These are phyloP conservation scores for Sanghuangporus baumii DNA, from an alignment of 1,284 basidiomycete genomes.

Conservation along the genomic window DNA sequence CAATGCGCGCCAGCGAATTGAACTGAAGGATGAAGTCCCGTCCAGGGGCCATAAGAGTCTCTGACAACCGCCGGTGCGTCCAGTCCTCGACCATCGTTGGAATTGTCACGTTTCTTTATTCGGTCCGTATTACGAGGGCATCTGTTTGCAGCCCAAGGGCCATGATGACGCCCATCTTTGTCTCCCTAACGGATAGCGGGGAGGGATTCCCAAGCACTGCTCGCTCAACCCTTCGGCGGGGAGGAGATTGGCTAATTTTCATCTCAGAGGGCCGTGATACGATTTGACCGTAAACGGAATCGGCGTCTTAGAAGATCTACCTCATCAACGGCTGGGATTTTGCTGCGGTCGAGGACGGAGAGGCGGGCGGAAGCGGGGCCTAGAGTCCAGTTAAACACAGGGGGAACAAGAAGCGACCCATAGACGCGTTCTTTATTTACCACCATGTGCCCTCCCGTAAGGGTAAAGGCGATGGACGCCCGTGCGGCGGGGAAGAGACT, in stretches of 20 bases:
- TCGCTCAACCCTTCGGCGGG: too few species aligned
- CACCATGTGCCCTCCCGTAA: not conserved
- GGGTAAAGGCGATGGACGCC: not conserved
- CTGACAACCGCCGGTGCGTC: not conserved
- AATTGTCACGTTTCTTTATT: not conserved
- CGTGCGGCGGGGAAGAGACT: conserved; percentile 2
- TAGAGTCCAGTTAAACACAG: not conserved
- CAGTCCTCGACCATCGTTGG: not conserved
- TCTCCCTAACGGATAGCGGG: too few species aligned
- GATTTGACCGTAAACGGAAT: too few species aligned
- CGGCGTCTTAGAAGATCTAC: too few species aligned
- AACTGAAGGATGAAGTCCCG: conserved; percentile 18
- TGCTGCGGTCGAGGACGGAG: not conserved
- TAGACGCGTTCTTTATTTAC: not conserved
- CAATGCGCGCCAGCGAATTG: conserved; percentile 20
- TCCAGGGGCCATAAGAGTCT: not conserved
- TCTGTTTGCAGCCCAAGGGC: not conserved
- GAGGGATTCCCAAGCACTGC: too few species aligned
- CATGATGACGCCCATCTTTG: not conserved
- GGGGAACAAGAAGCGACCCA: too few species aligned
- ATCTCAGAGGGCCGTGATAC: too few species aligned
- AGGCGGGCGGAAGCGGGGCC: not conserved
- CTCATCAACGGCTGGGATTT: too few species aligned
- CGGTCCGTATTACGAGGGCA: not conserved
- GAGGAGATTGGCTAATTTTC: too few species aligned